Conservation (phyloP, 2,329 filamentous ascomycete genomes). For the Aureobasidium sp. region DNA sequence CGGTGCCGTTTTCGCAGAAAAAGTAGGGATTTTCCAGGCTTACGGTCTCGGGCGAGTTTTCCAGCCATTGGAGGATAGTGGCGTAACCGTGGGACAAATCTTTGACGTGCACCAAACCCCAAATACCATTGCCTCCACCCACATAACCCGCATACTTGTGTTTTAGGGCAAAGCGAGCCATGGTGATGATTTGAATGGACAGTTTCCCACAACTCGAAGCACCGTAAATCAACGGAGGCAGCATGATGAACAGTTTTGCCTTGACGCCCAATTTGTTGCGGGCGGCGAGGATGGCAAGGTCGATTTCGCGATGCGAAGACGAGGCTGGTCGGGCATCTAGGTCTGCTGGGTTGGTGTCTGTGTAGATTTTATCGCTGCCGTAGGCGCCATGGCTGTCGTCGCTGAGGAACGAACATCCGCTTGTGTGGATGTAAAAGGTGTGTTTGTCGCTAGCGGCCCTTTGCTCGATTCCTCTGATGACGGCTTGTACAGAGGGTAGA, state of each 20-base stretch:
- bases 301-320: constrained; percentile 41
- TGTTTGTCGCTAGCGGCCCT: constrained; percentile 31
- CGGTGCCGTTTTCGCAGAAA: constrained; percentile 42
- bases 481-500: constrained; percentile 38
- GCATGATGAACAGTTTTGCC: constrained; percentile 43
- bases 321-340: constrained; percentile 38
- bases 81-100: constrained; percentile 43
- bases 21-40: constrained; percentile 42
- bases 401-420: constrained; percentile 36
- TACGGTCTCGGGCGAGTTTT: constrained; percentile 27
- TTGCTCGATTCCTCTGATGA: constrained; percentile 38
- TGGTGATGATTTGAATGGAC: constrained; percentile 42
- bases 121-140: constrained; percentile 37
- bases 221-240: constrained; percentile 45
- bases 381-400: constrained; percentile 32
- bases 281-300: constrained; percentile 38
- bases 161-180: constrained; percentile 43
- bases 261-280: constrained; percentile 32
- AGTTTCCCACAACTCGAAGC: constrained; percentile 34
- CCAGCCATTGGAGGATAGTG: constrained; percentile 40
- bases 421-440: constrained; percentile 46
- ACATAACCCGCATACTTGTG: constrained; percentile 41
- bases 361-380: constrained; percentile 36
- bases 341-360: constrained; percentile 34
- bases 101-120: constrained; percentile 41